phyloP scores from a whole-genome alignment of 331 rosid species.

The Acacia pycnantha region DNA sequence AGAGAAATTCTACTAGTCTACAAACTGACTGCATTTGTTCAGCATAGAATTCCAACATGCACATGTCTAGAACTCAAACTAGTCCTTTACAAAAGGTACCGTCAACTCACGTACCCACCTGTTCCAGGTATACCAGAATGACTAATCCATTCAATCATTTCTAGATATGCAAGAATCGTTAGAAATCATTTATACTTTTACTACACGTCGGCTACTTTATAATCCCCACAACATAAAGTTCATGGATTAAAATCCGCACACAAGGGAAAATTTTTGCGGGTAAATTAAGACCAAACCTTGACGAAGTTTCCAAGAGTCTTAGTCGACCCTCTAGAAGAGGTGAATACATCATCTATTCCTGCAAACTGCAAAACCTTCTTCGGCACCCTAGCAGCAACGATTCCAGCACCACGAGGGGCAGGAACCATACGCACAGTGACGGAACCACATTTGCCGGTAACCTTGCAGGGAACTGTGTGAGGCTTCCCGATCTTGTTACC shows the following conservation, averaged over 20 bases:
- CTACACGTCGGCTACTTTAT: not conserved
- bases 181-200: not conserved
- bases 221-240: not conserved
- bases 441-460: slow-evolving; percentile 66
- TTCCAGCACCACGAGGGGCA: slow-evolving; percentile 70
- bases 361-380: slow-evolving; percentile 72
- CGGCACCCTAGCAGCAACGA: slow-evolving; percentile 69
- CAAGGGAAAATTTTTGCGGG: no score
- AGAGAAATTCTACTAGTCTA: not conserved
- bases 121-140: not conserved
- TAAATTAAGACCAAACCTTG: slow-evolving; percentile 39
- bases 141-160: not conserved
- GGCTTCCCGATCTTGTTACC: slow-evolving; percentile 74
- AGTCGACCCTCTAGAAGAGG: slow-evolving; percentile 64
- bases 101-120: not conserved
- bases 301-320: slow-evolving; percentile 70
- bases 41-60: not conserved
- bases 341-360: slow-evolving; percentile 63
- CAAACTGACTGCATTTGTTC: not conserved
- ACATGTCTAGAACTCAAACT: not conserved
- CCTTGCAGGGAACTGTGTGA: slow-evolving; percentile 67
- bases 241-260: not conserved
- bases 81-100: not conserved
- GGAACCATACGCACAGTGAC: slow-evolving; percentile 66
- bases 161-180: not conserved